Evolutionary conservation across 2,329 filamentous ascomycete species (phyloP).

Genomic region (Scorias spongiosa): DNA sequence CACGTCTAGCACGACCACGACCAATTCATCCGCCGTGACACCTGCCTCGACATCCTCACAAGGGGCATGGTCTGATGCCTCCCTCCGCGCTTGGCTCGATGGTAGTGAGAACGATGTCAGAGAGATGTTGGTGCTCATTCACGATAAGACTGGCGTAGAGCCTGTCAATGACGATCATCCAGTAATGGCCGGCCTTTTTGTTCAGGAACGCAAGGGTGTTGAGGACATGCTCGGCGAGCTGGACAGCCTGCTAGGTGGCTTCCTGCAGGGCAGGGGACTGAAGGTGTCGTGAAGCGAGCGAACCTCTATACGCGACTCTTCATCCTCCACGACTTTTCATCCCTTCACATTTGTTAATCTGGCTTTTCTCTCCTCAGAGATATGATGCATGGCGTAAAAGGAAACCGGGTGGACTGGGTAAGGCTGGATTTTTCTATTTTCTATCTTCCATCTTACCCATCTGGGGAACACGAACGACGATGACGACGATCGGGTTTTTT

Average conservation of each 20-base stretch:
- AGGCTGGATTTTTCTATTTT: no score
- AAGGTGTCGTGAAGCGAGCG: background rate
- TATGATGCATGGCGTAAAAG: no score
- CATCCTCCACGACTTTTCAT: no score
- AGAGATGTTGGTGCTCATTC: slow-evolving; percentile 79
- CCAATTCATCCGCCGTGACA: slow-evolving; percentile 21
- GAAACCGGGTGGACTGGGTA: no score
- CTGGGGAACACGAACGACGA: no score
- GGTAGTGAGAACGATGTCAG: slow-evolving; percentile 67
- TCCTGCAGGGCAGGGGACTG: slow-evolving; percentile 12
- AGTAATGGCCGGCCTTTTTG: slow-evolving; percentile 63
- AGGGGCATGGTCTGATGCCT: slow-evolving; percentile 68
- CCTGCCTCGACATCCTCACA: slow-evolving; percentile 32
- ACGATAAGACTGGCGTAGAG: slow-evolving; percentile 73
- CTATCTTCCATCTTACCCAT: no score
- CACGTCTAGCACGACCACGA: slow-evolving; percentile 6
- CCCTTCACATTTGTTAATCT: no score
- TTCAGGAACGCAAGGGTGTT: slow-evolving; percentile 71
- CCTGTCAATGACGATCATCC: slow-evolving; percentile 76
- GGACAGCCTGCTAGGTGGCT: slow-evolving; percentile 35
- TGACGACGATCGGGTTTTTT: no score
- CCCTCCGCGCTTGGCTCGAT: slow-evolving; percentile 78
- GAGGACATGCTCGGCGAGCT: slow-evolving; percentile 81
- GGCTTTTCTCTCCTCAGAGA: no score
- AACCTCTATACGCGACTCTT: no score